A percentile compares a stretch with the other conserved stretches of the same genome.
Evolutionary conservation across 257 asterid genomes (phyloP).

Genomic region (Solanum paucissectum): DNA sequence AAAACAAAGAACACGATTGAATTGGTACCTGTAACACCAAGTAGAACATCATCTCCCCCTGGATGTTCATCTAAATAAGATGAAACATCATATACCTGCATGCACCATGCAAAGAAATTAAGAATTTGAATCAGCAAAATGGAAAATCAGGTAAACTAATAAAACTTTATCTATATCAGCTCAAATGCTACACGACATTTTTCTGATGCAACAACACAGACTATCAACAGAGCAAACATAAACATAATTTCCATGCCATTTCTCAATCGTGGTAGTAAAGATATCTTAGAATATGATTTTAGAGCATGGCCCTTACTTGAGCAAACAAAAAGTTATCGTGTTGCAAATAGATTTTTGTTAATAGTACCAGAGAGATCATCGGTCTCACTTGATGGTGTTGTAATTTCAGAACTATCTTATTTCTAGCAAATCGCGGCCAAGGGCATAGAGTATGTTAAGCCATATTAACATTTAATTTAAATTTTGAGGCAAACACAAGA

Average conservation of each 20-base stretch:
- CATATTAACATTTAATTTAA: background rate
- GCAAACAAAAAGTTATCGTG: background rate
- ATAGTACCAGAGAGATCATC: background rate
- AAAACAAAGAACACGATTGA: background rate
- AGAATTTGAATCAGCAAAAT: background rate
- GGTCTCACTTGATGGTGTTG: background rate
- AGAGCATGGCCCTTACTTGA: background rate
- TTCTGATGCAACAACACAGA: background rate
- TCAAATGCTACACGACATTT: background rate
- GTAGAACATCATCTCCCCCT: constrained; percentile 89
- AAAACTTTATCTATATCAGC: background rate
- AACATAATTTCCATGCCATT: background rate
- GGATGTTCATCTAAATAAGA: constrained; percentile 87
- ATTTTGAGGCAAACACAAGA: background rate
- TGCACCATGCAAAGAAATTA: constrained; percentile 6
- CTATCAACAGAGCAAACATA: background rate
- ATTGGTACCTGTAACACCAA: constrained; percentile 46
- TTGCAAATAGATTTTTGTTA: background rate
- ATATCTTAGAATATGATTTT: background rate
- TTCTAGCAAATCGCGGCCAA: background rate
- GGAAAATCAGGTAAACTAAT: background rate
- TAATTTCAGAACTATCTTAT: background rate
- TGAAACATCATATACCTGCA: constrained; percentile 86
- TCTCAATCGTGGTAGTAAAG: background rate
- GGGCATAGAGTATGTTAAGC: background rate